These are phyloP conservation scores for Berkeleyomyces rouxiae DNA, from an alignment of 2,329 filamentous ascomycete species.

Conservation along the genomic window DNA sequence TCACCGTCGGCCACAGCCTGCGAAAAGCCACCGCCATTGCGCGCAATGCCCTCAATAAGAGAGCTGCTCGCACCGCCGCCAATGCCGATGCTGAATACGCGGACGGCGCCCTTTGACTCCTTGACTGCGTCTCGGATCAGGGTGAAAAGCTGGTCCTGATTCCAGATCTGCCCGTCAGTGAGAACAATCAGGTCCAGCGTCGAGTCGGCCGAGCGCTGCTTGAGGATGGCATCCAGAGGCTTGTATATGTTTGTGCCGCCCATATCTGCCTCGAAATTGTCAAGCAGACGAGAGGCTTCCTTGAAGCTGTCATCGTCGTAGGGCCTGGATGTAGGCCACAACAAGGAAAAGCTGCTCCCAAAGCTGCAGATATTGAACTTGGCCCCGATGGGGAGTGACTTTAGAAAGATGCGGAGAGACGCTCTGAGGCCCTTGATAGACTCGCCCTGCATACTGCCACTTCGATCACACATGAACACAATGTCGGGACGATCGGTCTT, in stretches of 20 bases:
- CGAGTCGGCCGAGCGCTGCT: constrained; percentile 27
- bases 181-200: constrained; percentile 37
- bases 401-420: constrained; percentile 46
- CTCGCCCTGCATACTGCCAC: constrained; percentile 41
- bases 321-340: constrained; percentile 29
- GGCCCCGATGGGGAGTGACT: constrained; percentile 44
- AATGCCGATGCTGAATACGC: constrained; percentile 40
- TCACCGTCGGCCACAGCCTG: constrained; percentile 47
- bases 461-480: constrained; percentile 57
- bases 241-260: constrained; percentile 37
- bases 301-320: constrained; percentile 30
- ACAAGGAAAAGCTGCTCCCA: constrained; percentile 29
- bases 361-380: constrained; percentile 60
- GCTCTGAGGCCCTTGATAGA: constrained; percentile 37
- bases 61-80: constrained; percentile 33
- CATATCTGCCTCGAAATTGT: constrained; percentile 28
- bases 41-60: constrained; percentile 37
- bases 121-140: constrained; percentile 28
- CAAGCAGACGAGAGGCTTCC: constrained; percentile 27
- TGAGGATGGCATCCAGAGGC: constrained; percentile 29
- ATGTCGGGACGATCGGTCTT: constrained; percentile 35
- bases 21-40: constrained; percentile 38
- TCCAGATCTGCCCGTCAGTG: constrained; percentile 40
- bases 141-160: constrained; percentile 26
- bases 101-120: constrained; percentile 26